Conservation (phyloP, 2,329 filamentous ascomycete species). For the Curvularia lunata region DNA sequence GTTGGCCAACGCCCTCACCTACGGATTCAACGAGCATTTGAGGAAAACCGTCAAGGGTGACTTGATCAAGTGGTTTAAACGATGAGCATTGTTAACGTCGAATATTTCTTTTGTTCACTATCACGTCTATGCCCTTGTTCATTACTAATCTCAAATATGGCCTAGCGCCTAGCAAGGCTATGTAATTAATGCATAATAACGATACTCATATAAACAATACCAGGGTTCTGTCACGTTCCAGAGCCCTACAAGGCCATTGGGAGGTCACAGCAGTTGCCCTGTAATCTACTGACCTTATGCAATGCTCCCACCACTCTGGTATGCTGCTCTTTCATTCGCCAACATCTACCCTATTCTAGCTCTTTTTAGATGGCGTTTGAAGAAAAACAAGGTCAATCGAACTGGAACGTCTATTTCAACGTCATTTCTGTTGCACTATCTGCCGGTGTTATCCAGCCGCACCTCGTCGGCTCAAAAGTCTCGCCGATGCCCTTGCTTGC, state of each 20-base stretch:
- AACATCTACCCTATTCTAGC: neutral
- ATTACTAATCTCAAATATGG: neutral
- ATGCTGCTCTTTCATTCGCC: neutral
- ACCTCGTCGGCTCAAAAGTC: neutral
- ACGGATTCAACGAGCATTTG: conserved; percentile 29
- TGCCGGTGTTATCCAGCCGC: neutral
- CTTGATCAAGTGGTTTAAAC: neutral
- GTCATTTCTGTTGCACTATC: neutral
- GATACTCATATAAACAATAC: neutral
- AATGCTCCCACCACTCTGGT: neutral
- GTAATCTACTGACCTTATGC: neutral
- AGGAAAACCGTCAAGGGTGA: neutral
- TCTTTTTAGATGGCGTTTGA: neutral
- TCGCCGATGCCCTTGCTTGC: neutral
- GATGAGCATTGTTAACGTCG: neutral
- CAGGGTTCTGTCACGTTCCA: neutral
- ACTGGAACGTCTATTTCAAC: neutral
- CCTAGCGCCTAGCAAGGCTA: neutral
- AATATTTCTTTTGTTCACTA: too few relatives aligned
- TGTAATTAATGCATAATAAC: neutral
- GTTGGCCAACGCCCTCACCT: conserved; percentile 27
- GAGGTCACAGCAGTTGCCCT: neutral
- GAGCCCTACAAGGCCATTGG: too few relatives aligned
- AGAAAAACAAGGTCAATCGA: neutral
- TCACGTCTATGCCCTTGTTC: neutral